Evolutionary conservation across 2,329 filamentous ascomycete species (phyloP).

Genomic region (Rhinocladiella similis): DNA sequence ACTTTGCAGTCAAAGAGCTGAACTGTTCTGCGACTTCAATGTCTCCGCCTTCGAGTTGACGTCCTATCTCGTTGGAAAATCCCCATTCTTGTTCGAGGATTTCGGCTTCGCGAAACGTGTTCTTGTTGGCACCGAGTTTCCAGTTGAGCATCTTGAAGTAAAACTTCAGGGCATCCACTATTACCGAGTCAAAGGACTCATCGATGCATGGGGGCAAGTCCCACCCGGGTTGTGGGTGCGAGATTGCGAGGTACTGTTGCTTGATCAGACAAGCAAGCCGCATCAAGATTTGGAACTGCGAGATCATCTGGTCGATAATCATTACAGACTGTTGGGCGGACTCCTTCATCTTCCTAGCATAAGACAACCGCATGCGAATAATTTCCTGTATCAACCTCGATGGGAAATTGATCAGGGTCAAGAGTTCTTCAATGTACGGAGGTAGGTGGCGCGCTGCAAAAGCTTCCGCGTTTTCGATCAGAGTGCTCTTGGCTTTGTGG

Average conservation of each 20-base stretch:
- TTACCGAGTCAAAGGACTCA: conserved; percentile 89
- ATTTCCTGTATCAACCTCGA: conserved; percentile 95
- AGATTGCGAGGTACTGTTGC: conserved; percentile 79
- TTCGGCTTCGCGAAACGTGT: conserved; percentile 98
- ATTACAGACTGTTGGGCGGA: conserved; percentile 87
- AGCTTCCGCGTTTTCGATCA: conserved; percentile 80
- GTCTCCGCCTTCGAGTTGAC: conserved; percentile 87
- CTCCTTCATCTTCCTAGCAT: conserved; percentile 94
- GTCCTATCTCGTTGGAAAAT: conserved; percentile 90
- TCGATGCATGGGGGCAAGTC: conserved; percentile 94
- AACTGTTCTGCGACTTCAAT: conserved; percentile 98
- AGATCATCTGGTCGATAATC: conserved; percentile 97
- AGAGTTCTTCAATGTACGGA: conserved; percentile 92
- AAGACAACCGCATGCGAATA: conserved; percentile 85
- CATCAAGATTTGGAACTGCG: conserved; percentile 90
- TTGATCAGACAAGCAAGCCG: conserved; percentile 93
- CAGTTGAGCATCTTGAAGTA: conserved; percentile 99
- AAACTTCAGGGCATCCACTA: conserved; percentile 90
- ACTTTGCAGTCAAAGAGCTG: conserved; percentile 85
- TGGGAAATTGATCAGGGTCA: conserved; percentile 96
- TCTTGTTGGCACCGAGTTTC: conserved; percentile 96
- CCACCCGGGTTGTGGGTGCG: conserved; percentile 87
- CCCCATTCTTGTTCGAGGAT: conserved; percentile 97
- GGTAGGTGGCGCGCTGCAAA: conserved; percentile 90
- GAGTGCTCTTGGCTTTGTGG: conserved; percentile 85